A percentile compares a stretch with the other conserved stretches of the same genome.
These are phyloP conservation scores for Angomonas ambiguus DNA, from an alignment of 208 protist genomes.

Conservation along the genomic window DNA sequence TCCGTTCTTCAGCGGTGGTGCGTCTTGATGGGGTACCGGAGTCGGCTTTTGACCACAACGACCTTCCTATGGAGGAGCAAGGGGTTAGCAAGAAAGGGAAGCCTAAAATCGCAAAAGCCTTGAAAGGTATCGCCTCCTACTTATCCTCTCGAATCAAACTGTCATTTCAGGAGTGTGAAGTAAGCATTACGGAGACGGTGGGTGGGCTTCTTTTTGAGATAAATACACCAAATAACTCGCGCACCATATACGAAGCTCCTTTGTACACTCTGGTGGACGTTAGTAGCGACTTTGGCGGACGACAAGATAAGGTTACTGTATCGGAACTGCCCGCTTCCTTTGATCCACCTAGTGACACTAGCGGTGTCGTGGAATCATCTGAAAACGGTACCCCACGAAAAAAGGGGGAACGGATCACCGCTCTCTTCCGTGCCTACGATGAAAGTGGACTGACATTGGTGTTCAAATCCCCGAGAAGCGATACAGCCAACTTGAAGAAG, in stretches of 20 bases:
- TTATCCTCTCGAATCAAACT: conserved; percentile 37
- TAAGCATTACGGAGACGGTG: conserved; percentile 25
- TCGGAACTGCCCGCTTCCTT: conserved; percentile 24
- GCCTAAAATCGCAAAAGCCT: conserved; percentile 22
- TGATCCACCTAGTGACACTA: conserved; percentile 8
- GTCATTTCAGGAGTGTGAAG: conserved; percentile 41
- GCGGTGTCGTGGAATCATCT: not conserved
- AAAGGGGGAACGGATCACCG: conserved; percentile 40
- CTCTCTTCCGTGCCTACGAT: conserved; percentile 34
- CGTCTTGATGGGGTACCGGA: conserved; percentile 25
- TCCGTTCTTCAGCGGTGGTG: conserved; percentile 35
- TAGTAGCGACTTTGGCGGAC: conserved; percentile 32
- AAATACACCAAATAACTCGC: conserved; percentile 8
- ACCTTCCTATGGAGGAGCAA: conserved; percentile 17
- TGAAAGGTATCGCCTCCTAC: conserved; percentile 32
- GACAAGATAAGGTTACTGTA: conserved; percentile 44
- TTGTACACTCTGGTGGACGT: conserved; percentile 42
- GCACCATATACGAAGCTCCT: conserved; percentile 23
- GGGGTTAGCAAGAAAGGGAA: conserved; percentile 2
- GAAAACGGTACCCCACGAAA: conserved; percentile 4
- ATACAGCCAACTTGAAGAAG: conserved; percentile 1
- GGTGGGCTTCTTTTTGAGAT: conserved; percentile 42
- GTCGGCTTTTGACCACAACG: conserved; percentile 38
- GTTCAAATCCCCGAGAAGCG: conserved; percentile 23
- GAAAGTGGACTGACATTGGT: conserved; percentile 46